A percentile compares a stretch with the other conserved stretches of the same genome.
These are phyloP conservation scores for Sarcodon aspratus DNA, from an alignment of 768 basidiomycete genomes.

Conservation along the genomic window DNA sequence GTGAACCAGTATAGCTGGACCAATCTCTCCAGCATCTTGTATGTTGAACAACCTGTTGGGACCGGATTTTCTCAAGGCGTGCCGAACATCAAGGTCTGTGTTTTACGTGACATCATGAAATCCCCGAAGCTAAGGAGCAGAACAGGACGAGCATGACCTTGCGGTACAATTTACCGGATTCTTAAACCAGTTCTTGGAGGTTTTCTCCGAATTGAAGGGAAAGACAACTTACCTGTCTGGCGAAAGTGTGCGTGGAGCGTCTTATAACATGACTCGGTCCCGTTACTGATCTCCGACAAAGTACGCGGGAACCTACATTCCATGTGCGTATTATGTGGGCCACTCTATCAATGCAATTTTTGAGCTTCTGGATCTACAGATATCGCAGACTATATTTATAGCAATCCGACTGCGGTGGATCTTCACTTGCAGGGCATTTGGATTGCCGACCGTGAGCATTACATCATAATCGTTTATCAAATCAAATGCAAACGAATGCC, in stretches of 20 bases:
- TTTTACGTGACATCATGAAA: background rate
- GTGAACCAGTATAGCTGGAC: slow-evolving; percentile 68
- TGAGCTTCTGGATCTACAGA: slow-evolving; percentile 25
- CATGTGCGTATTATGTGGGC: slow-evolving; percentile 31
- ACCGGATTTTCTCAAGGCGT: slow-evolving; percentile 67
- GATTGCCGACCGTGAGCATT: slow-evolving; percentile 54
- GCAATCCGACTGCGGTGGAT: slow-evolving; percentile 37
- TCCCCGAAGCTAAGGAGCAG: background rate
- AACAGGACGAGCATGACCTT: slow-evolving; percentile 39
- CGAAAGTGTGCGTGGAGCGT: slow-evolving; percentile 48
- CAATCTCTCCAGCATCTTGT: slow-evolving; percentile 63
- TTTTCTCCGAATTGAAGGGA: slow-evolving; percentile 62
- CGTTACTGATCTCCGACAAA: slow-evolving; percentile 11
- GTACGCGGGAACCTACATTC: slow-evolving; percentile 68
- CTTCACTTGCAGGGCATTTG: slow-evolving; percentile 60
- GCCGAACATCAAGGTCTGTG: slow-evolving; percentile 37
- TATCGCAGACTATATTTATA: slow-evolving; percentile 65
- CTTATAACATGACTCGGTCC: background rate
- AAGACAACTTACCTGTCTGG: slow-evolving; percentile 64
- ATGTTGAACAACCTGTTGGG: slow-evolving; percentile 72
- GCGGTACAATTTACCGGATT: slow-evolving; percentile 49
- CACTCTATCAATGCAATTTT: background rate
- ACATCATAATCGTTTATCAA: background rate
- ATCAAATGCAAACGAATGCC: background rate
- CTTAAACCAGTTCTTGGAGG: slow-evolving; percentile 62